Conservation (phyloP, 192 early-diverging fungal species). For the Endogone sp. region DNA sequence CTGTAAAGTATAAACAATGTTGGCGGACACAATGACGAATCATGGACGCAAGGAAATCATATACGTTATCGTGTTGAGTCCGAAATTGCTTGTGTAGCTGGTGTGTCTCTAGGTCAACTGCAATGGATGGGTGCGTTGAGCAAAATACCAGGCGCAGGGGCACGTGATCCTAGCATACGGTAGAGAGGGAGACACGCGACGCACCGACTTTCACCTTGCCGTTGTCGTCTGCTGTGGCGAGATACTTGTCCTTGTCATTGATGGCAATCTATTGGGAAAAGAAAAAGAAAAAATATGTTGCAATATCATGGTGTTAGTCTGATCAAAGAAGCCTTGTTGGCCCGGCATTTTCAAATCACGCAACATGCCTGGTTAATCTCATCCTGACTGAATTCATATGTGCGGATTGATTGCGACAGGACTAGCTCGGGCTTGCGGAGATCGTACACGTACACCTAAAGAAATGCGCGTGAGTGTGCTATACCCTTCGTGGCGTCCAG, state of each 20-base stretch:
- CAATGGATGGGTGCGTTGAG: not conserved
- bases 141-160: not conserved
- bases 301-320: no score
- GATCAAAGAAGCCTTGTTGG: no score
- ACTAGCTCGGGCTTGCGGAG: conserved; percentile 32
- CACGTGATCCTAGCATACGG: no score
- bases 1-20: no score
- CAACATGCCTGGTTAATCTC: conserved; percentile 43
- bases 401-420: conserved; percentile 18
- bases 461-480: no score
- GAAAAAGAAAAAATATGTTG: not conserved
- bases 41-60: not conserved
- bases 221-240: conserved; percentile 43
- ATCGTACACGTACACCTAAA: conserved; percentile 37
- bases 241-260: conserved; percentile 37
- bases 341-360: not conserved
- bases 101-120: conserved; percentile 41
- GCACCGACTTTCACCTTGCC: conserved; percentile 38
- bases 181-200: not conserved
- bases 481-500: no score
- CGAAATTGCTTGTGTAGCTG: conserved; percentile 34
- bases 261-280: conserved; percentile 38
- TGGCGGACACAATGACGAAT: not conserved
- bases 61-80: conserved; percentile 45
- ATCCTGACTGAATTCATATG: conserved; percentile 39